phyloP scores from a whole-genome alignment of 352 stramenopile species.

The Elongisporangium undulatum region DNA sequence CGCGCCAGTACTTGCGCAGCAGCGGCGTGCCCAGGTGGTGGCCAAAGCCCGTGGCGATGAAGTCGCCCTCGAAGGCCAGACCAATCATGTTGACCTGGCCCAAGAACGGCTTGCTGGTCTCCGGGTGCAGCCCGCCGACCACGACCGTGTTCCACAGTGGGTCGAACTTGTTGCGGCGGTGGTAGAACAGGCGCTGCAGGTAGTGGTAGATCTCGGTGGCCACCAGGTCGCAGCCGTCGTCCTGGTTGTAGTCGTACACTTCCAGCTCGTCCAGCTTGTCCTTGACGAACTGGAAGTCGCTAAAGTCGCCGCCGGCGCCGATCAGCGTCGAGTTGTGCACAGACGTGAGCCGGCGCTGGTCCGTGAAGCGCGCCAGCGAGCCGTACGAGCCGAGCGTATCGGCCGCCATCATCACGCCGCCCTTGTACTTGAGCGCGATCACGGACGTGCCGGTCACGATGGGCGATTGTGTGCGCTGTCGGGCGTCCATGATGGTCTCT shows the following conservation, averaged over 20 bases:
- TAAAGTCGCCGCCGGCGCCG: constrained; percentile 95
- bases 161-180: constrained; percentile 98
- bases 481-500: constrained; percentile 39
- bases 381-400: constrained; percentile 98
- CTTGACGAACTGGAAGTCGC: constrained; percentile 96
- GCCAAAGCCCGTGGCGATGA: constrained; percentile 97
- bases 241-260: constrained; percentile 94
- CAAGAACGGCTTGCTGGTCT: constrained; percentile 92
- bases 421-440: constrained; percentile 94
- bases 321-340: constrained; percentile 94
- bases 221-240: constrained; percentile 93
- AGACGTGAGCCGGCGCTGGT: constrained; percentile 80
- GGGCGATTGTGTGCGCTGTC: constrained; percentile 88
- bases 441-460: constrained; percentile 99
- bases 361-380: constrained; percentile 96
- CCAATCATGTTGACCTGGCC: constrained; percentile 97
- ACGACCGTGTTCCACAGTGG: constrained; percentile 98
- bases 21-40: constrained; percentile 96
- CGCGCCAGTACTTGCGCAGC: constrained; percentile 93
- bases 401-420: constrained; percentile 96
- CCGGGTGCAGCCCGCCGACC: constrained; percentile 90
- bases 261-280: constrained; percentile 93
- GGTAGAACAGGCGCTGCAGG: constrained; percentile 97
- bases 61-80: constrained; percentile 96
- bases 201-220: constrained; percentile 96